These are phyloP conservation scores for Stephanocyclus meneghinianus DNA, from an alignment of 352 stramenopile genomes.

Conservation along the genomic window DNA sequence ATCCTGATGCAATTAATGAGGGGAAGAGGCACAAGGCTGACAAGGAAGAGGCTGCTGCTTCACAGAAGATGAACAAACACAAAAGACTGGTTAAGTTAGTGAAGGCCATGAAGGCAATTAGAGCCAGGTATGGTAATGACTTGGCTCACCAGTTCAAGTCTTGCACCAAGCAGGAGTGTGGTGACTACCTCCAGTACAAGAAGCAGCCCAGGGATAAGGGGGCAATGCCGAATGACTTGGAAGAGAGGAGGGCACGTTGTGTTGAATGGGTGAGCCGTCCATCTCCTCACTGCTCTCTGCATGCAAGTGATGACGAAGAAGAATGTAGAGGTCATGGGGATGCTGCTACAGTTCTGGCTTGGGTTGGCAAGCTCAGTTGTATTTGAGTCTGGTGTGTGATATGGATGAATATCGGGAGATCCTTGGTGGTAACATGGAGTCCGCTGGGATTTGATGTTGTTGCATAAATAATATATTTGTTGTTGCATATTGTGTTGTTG, in stretches of 20 bases:
- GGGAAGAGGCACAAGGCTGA: not conserved
- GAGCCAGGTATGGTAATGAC: not conserved
- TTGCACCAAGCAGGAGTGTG: not conserved
- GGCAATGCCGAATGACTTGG: not conserved
- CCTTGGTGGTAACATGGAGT: too few species aligned
- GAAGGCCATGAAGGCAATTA: not conserved
- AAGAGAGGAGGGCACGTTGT: not conserved
- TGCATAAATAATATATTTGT: too few species aligned
- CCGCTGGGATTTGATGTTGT: too few species aligned
- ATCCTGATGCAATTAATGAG: not conserved
- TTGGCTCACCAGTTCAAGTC: not conserved
- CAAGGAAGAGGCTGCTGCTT: not conserved
- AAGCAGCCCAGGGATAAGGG: not conserved
- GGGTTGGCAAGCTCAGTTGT: too few species aligned
- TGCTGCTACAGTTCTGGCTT: not conserved
- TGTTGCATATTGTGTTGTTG: too few species aligned
- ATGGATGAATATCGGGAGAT: too few species aligned
- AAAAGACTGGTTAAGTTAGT: not conserved
- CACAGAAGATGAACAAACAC: not conserved
- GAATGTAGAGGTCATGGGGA: not conserved
- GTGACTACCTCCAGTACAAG: conserved; percentile 11
- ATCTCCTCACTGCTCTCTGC: not conserved
- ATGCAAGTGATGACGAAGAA: not conserved
- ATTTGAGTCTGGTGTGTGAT: too few species aligned
- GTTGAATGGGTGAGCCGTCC: not conserved